Evolutionary conservation across 495 filamentous ascomycete species (phyloP).

Genomic region (Aspergillus ellipticus): DNA sequence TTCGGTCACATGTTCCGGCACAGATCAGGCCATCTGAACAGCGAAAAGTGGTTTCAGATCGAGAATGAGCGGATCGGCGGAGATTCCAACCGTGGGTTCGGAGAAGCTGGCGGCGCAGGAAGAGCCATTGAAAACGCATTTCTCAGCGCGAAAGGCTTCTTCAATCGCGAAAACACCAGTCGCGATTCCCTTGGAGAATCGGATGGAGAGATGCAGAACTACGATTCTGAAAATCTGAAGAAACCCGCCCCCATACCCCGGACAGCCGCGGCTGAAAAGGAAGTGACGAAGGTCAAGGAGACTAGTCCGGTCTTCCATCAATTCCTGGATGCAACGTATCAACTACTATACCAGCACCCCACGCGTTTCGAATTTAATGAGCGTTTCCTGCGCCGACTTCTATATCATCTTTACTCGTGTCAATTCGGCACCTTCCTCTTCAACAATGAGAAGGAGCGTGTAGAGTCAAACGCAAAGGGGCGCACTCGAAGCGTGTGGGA

Average conservation of each 20-base stretch:
- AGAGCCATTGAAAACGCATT: constrained; percentile 86
- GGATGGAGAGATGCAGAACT: constrained; percentile 57
- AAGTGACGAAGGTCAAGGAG: constrained; percentile 70
- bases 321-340: constrained; percentile 93
- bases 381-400: constrained; percentile 80
- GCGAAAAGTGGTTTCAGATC: constrained; percentile 92
- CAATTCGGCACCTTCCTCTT: constrained; percentile 97
- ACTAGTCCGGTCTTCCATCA: constrained; percentile 98
- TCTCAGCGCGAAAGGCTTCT: constrained; percentile 83
- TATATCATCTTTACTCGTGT: constrained; percentile 94
- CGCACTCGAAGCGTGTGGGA: constrained; percentile 91
- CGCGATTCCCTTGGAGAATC: constrained; percentile 60
- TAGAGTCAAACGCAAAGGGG: constrained; percentile 65
- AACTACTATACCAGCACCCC: constrained; percentile 82
- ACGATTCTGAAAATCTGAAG: constrained; percentile 46
- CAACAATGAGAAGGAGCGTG: constrained; percentile 88
- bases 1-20: constrained; percentile 97
- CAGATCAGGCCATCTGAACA: constrained; percentile 77
- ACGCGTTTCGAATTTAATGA: constrained; percentile 97
- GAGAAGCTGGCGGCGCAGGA: constrained; percentile 54
- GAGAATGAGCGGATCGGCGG: constrained; percentile 62
- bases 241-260: constrained; percentile 40
- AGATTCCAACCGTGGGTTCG: constrained; percentile 40
- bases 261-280: constrained; percentile 44
- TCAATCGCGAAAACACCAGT: constrained; percentile 70